phyloP scores from a whole-genome alignment of 2,329 filamentous ascomycete species.

The Cladosporium sp. region DNA sequence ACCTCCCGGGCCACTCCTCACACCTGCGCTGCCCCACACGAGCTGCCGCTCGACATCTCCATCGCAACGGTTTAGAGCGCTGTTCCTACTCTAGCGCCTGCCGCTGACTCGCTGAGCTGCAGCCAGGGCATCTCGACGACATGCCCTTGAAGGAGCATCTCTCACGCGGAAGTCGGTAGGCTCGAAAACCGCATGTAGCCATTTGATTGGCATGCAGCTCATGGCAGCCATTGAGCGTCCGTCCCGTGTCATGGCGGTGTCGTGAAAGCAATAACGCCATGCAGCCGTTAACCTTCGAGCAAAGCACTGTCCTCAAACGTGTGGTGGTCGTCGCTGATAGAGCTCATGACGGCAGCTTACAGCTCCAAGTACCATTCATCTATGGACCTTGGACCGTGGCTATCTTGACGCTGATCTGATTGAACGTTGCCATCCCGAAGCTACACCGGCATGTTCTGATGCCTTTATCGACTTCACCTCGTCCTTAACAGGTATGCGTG shows the following conservation, averaged over 20 bases:
- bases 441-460: background rate
- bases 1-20: no score
- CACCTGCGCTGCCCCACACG: background rate
- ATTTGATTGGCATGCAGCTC: background rate
- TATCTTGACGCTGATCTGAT: background rate
- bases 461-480: background rate
- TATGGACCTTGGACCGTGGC: background rate
- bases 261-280: background rate
- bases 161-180: conserved; percentile 6
- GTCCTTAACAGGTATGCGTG: background rate
- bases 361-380: background rate
- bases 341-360: conserved; percentile 2
- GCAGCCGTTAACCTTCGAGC: background rate
- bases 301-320: no score
- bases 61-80: conserved; percentile 8
- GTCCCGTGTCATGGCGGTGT: background rate
- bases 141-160: background rate
- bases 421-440: background rate
- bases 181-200: background rate
- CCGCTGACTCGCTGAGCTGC: background rate
- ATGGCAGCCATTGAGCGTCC: background rate
- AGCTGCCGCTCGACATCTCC: conserved; percentile 10
- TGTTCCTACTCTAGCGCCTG: conserved; percentile 9
- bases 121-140: background rate
- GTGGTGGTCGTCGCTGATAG: background rate